Conservation (phyloP, 2,329 filamentous ascomycete genomes). For the Catunica adiposa region DNA sequence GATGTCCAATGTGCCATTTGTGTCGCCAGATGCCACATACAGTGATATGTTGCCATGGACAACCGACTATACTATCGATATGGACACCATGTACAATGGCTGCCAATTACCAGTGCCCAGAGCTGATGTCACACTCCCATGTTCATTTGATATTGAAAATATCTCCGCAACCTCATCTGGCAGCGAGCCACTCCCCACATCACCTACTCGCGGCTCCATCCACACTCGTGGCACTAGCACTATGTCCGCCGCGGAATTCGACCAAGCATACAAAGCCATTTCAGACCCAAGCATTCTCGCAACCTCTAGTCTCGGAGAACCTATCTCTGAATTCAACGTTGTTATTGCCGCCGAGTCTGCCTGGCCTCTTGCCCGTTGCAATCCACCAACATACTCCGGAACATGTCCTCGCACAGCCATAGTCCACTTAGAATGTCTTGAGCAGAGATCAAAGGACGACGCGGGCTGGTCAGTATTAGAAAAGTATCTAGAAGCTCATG, state of each 20-base stretch:
- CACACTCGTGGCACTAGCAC: slow-evolving; percentile 33
- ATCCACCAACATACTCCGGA: slow-evolving; percentile 28
- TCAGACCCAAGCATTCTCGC: slow-evolving; percentile 18
- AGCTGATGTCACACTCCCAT: slow-evolving; percentile 22
- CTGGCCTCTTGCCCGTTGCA: slow-evolving; percentile 37
- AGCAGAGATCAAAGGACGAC: slow-evolving; percentile 32
- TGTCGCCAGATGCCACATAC: slow-evolving; percentile 23
- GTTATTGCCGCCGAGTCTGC: slow-evolving; percentile 32
- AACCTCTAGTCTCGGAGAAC: slow-evolving; percentile 16
- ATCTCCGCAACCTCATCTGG: slow-evolving; percentile 21
- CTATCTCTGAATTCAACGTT: slow-evolving; percentile 30
- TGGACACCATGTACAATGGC: slow-evolving; percentile 25
- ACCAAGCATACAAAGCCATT: slow-evolving; percentile 20
- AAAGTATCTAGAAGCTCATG: slow-evolving; percentile 23
- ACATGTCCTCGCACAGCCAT: slow-evolving; percentile 33
- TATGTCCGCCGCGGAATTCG: slow-evolving; percentile 26
- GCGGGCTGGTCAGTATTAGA: slow-evolving; percentile 31
- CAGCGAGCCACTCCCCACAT: slow-evolving; percentile 24
- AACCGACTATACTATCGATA: slow-evolving; percentile 27
- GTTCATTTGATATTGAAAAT: slow-evolving; percentile 27
- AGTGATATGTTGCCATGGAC: slow-evolving; percentile 29
- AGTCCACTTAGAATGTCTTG: slow-evolving; percentile 34
- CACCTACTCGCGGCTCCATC: slow-evolving; percentile 27
- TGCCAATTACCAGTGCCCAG: slow-evolving; percentile 20
- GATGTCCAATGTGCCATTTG: slow-evolving; percentile 23